Percentiles rank a stretch among this genome's conserved stretches.
phyloP scores from a whole-genome alignment of 2,329 filamentous ascomycete genomes.

The Beauveria sp. region DNA sequence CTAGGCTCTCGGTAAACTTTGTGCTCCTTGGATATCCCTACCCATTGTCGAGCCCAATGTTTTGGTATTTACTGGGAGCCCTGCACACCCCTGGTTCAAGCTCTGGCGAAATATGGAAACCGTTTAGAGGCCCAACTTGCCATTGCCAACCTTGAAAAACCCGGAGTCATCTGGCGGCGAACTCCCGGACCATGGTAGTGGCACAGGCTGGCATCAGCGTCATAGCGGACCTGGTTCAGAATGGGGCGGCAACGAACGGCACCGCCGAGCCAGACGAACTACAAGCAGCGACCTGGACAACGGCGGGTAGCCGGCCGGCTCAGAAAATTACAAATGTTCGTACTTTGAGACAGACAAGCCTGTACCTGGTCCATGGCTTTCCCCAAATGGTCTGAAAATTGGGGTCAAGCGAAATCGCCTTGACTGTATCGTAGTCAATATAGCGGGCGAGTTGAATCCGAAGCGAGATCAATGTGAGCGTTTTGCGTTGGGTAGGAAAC shows the following conservation, averaged over 20 bases:
- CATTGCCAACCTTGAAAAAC: background rate
- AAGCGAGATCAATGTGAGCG: background rate
- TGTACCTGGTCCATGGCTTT: background rate
- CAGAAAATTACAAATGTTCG: conserved; percentile 1
- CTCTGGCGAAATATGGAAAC: background rate
- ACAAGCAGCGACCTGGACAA: background rate
- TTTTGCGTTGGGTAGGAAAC: background rate
- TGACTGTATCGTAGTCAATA: background rate
- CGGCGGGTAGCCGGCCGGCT: background rate
- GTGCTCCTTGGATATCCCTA: background rate
- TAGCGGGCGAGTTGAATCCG: background rate
- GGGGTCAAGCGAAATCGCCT: background rate
- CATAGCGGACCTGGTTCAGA: background rate
- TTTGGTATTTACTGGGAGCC: background rate
- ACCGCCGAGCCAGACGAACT: conserved; percentile 10
- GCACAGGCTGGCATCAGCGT: background rate
- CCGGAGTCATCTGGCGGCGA: background rate
- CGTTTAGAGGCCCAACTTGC: conserved; percentile 8
- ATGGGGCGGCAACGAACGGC: conserved; percentile 10
- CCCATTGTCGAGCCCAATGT: background rate
- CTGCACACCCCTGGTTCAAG: background rate
- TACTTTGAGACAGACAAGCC: background rate
- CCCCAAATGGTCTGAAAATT: background rate
- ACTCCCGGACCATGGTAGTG: background rate
- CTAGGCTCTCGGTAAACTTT: background rate